These are phyloP conservation scores for Bullera alba DNA, from an alignment of 768 basidiomycete genomes.

Conservation along the genomic window DNA sequence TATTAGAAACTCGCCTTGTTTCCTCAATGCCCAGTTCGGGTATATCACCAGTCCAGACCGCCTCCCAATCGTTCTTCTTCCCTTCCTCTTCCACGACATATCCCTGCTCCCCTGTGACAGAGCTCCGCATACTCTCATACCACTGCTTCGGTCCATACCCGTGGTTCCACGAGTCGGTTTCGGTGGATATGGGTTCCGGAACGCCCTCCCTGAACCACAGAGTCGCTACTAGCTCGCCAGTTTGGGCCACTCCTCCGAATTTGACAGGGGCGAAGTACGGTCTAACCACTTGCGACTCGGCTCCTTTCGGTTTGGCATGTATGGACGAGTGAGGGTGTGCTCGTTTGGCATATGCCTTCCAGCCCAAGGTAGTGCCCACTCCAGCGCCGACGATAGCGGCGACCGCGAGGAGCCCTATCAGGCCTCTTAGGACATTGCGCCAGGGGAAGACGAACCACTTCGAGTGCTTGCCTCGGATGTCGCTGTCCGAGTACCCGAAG, in stretches of 20 bases:
- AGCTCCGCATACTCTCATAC: not conserved
- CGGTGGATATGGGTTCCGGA: not conserved
- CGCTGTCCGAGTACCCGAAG: too few species aligned
- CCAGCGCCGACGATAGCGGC: not conserved
- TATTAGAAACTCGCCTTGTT: not conserved
- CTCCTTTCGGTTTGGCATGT: not conserved
- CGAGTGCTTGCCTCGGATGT: too few species aligned
- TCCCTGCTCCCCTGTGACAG: not conserved
- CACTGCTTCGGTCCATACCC: too few species aligned
- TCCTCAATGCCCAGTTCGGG: not conserved
- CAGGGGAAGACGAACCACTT: not conserved
- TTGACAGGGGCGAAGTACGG: not conserved
- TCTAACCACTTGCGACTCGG: not conserved
- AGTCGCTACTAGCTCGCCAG: not conserved
- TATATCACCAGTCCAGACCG: not conserved
- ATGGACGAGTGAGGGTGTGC: not conserved
- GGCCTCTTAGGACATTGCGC: not conserved
- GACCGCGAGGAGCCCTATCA: not conserved
- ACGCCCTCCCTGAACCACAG: not conserved
- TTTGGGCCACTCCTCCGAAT: not conserved
- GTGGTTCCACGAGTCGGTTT: too few species aligned
- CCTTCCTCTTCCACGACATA: not conserved
- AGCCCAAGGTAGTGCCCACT: not conserved
- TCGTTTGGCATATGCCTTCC: not conserved
- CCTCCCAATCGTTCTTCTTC: not conserved